Evolutionary conservation across 495 filamentous ascomycete species (phyloP).

Genomic region (Glonium stellatum): DNA sequence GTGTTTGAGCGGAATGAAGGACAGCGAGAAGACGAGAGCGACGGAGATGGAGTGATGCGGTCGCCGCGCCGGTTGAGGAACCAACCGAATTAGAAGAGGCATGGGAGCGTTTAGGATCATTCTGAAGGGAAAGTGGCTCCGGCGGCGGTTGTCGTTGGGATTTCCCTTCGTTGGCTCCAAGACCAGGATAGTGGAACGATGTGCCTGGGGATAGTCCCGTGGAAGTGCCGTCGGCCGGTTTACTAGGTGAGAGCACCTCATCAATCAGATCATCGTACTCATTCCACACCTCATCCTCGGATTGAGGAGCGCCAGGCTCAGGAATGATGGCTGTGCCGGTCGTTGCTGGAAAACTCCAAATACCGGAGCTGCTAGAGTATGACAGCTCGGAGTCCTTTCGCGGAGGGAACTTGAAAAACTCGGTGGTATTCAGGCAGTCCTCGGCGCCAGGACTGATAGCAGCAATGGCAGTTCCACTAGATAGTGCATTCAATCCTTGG

Average conservation of each 20-base stretch:
- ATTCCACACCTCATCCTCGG: slow-evolving; percentile 86
- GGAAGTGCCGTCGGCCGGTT: slow-evolving; percentile 4
- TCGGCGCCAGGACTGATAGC: slow-evolving; percentile 21
- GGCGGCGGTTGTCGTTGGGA: slow-evolving; percentile 3
- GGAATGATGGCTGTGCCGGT: slow-evolving; percentile 59
- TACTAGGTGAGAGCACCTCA: slow-evolving; percentile 52
- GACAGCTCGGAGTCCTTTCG: slow-evolving; percentile 63
- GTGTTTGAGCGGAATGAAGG: slow-evolving; percentile 32
- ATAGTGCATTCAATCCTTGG: slow-evolving; percentile 20
- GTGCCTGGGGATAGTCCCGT: slow-evolving; percentile 37
- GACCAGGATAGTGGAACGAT: slow-evolving; percentile 36
- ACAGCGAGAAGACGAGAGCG: slow-evolving; percentile 27
- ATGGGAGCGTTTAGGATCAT: slow-evolving; percentile 6
- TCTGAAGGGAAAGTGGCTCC: slow-evolving; percentile 14
- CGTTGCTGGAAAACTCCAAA: slow-evolving; percentile 39
- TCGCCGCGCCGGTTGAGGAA: slow-evolving; percentile 14
- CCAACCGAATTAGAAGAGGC: slow-evolving; percentile 16
- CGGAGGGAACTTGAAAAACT: slow-evolving; percentile 69
- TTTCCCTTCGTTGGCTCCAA: slow-evolving; percentile 5
- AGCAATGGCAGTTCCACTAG: slow-evolving; percentile 20
- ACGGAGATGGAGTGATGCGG: slow-evolving; percentile 24
- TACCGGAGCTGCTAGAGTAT: slow-evolving; percentile 61
- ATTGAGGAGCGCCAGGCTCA: slow-evolving; percentile 48
- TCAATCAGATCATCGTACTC: slow-evolving; percentile 90
- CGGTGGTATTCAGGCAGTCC: slow-evolving; percentile 27